These are phyloP conservation scores for Jaapia argillacea DNA, from an alignment of 768 basidiomycete species.

Conservation along the genomic window DNA sequence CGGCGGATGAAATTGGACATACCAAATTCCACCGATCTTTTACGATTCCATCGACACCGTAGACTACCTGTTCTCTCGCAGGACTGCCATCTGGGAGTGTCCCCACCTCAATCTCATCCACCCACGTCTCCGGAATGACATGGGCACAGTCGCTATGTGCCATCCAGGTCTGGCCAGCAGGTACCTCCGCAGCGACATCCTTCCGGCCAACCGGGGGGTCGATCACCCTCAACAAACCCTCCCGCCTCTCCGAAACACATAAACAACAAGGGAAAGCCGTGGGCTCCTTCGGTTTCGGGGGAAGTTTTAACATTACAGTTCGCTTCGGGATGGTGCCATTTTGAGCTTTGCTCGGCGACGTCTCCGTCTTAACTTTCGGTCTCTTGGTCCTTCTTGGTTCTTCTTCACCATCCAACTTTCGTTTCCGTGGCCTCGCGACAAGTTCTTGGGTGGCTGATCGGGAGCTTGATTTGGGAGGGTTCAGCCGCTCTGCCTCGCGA, in stretches of 20 bases:
- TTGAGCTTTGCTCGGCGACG: slow-evolving; percentile 7
- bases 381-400: slow-evolving; percentile 38
- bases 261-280: slow-evolving; percentile 61
- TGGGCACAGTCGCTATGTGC: slow-evolving; percentile 77
- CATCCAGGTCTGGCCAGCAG: slow-evolving; percentile 41
- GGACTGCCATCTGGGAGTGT: slow-evolving; percentile 21
- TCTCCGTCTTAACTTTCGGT: slow-evolving; percentile 28
- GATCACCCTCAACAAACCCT: slow-evolving; percentile 54
- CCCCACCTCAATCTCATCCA: slow-evolving; percentile 52
- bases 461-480: slow-evolving; percentile 13
- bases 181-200: slow-evolving; percentile 26
- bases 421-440: slow-evolving; percentile 20
- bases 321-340: slow-evolving; percentile 23
- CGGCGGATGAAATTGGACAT: no score
- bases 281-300: slow-evolving; percentile 45
- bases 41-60: slow-evolving; percentile 82
- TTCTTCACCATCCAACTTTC: slow-evolving; percentile 29
- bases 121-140: slow-evolving; percentile 87
- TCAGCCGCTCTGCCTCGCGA: slow-evolving; percentile 38
- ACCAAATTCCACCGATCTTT: slow-evolving; percentile 93
- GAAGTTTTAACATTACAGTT: slow-evolving; percentile 57
- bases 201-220: slow-evolving; percentile 49
- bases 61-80: slow-evolving; percentile 45
- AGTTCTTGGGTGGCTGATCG: slow-evolving; percentile 6
- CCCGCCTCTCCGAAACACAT: slow-evolving; percentile 41